Evolutionary conservation across 2,329 filamentous ascomycete genomes (phyloP).

Genomic region (Curvularia lunata): DNA sequence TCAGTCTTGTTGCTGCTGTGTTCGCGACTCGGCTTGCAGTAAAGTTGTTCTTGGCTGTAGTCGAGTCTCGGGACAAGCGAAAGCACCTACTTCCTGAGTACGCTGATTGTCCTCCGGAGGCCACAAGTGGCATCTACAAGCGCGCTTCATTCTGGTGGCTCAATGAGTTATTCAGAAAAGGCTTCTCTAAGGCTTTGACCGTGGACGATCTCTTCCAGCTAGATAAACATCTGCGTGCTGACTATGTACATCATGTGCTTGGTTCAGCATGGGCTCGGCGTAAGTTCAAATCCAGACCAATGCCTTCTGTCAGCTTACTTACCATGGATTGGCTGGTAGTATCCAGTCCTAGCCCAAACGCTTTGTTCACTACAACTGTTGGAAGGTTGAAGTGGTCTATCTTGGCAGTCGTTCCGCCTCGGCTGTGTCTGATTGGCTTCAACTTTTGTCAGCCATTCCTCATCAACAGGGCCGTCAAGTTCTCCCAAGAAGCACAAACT

Average conservation of each 20-base stretch:
- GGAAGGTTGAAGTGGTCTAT: slow-evolving; percentile 40
- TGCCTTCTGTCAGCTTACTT: background rate
- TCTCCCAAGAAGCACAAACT: slow-evolving; percentile 27
- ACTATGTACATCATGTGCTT: slow-evolving; percentile 49
- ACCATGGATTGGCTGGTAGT: slow-evolving; percentile 17
- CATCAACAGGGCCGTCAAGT: slow-evolving; percentile 41
- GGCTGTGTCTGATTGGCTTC: slow-evolving; percentile 44
- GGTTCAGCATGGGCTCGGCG: slow-evolving; percentile 51
- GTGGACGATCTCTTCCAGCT: slow-evolving; percentile 55
- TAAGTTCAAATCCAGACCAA: slow-evolving; percentile 25
- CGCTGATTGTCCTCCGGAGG: slow-evolving; percentile 56
- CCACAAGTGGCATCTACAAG: slow-evolving; percentile 59
- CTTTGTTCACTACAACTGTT: slow-evolving; percentile 36
- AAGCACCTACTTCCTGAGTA: slow-evolving; percentile 50
- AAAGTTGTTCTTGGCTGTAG: slow-evolving; percentile 53
- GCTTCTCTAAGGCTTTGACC: slow-evolving; percentile 54
- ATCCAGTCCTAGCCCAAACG: slow-evolving; percentile 24
- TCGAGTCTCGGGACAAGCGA: slow-evolving; percentile 57
- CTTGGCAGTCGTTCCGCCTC: slow-evolving; percentile 38
- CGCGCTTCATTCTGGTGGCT: slow-evolving; percentile 61
- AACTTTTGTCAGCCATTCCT: slow-evolving; percentile 49
- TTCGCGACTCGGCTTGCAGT: slow-evolving; percentile 52
- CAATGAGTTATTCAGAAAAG: slow-evolving; percentile 58
- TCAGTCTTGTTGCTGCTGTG: slow-evolving; percentile 51
- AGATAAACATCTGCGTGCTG: slow-evolving; percentile 55